phyloP scores from a whole-genome alignment of 2,329 filamentous ascomycete species.

The Exophiala calicioides region DNA sequence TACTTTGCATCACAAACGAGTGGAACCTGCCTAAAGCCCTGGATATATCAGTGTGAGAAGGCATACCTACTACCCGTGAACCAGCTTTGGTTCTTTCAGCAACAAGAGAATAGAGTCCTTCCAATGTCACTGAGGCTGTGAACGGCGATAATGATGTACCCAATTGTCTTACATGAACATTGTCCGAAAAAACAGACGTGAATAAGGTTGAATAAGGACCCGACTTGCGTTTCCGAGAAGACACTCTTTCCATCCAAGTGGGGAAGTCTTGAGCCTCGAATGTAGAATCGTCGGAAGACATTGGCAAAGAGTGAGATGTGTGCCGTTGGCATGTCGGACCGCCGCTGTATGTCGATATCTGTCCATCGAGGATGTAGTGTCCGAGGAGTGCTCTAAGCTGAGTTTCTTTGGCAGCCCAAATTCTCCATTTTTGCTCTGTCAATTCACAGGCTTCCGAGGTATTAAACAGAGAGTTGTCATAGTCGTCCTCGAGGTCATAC shows the following conservation, averaged over 20 bases:
- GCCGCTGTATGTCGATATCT: constrained; percentile 46
- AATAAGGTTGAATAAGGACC: constrained; percentile 35
- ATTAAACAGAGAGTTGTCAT: constrained; percentile 37
- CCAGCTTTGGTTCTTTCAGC: constrained; percentile 43
- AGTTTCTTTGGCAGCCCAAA: constrained; percentile 47
- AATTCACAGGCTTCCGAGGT: constrained; percentile 35
- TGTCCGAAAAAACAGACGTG: constrained; percentile 43
- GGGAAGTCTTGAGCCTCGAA: constrained; percentile 43
- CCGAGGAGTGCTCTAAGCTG: constrained; percentile 48
- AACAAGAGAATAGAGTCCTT: constrained; percentile 47
- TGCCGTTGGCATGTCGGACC: constrained; percentile 45
- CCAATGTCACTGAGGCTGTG: constrained; percentile 36
- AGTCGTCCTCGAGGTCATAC: constrained; percentile 41
- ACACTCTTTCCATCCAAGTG: constrained; percentile 31
- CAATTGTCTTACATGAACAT: constrained; percentile 32
- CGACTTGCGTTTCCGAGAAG: neutral
- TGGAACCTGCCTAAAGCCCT: constrained; percentile 43
- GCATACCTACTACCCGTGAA: constrained; percentile 41
- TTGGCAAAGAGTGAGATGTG: constrained; percentile 43
- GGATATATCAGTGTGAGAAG: constrained; percentile 41
- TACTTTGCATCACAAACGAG: constrained; percentile 41
- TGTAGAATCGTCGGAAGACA: constrained; percentile 42
- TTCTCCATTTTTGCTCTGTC: constrained; percentile 43
- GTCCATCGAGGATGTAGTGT: constrained; percentile 48
- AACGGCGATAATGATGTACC: constrained; percentile 7